Evolutionary conservation across 2,329 filamentous ascomycete genomes (phyloP), one percentile per base, ranked within the genome.

Genomic region (Dothistroma septosporum): DNA sequence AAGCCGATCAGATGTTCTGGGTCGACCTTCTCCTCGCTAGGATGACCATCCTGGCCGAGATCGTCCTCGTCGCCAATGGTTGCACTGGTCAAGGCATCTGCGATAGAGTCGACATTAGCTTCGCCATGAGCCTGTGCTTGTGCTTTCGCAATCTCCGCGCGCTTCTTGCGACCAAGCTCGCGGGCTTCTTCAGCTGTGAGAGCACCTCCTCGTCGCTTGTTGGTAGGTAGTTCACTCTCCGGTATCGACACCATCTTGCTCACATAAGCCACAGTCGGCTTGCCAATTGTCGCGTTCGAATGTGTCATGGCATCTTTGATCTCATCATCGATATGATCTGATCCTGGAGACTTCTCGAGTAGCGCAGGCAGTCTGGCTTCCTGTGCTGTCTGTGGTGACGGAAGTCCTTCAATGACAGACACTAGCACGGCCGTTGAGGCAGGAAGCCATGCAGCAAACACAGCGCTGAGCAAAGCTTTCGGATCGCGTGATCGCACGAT

Each of bases 171-270:
- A 0, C 90, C 94, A 61, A 97, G 77, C 64, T 97, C 92, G 66
- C 90, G 82, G 3, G 94, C 94, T 76, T 97, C 94, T 64, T 96
- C 94, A 0, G 91, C 89, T 44, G 85, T 96, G 70, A 97, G 82
- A 48, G 87, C 77, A 21, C 78, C 86, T 0, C 88, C 87, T 16
- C 86, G 83, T 50, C 91, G 83, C 75, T 89, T 95, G 74, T 96
- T 96, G 56, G 93, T 85, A 0, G 91, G 90, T 5, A 99, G 80
- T 69, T 99, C 93, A 75, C 91, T 97, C 71, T 95, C 91, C 0
- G 92, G 93, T 12, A 99, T 83, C 0, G 94, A 94, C 1, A 97
- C 90, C 92, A 99, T 97, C 75, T 99, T 99, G 77, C 93, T 97
- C 62, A 99, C 90, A 67, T 96, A 99, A 9, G 91, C 93, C 1